Evolutionary conservation across 371 early-diverging fungal species (phyloP), one percentile per base, ranked within the genome.

Genomic region (Haplosporangium sp.): DNA sequence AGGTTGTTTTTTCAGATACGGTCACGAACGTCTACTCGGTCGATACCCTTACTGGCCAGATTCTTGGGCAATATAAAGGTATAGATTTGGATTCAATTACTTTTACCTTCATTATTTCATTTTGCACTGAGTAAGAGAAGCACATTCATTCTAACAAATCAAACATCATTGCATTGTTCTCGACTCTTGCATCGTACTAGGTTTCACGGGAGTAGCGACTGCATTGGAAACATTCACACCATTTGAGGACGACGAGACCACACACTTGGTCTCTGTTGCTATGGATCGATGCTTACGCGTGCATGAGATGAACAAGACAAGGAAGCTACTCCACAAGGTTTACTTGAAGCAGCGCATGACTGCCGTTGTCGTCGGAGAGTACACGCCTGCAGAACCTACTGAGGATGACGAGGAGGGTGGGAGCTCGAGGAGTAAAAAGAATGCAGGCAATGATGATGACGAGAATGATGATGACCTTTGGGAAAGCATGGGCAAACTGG

Each of bases 341-440:
- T 96, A 95, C 65, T 74, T 95, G 55, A 96, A 95, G 82, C 95
- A 95, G 74, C 83, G 93, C 9, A 83, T 95, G 60, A 90, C 90
- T 4, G 80, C 86, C 23, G 69, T 96, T 0, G 64, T 92, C 37
- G 89, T 91, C 61, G 95, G 94, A 62, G 86, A 89, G 60, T 83
- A 74, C 18, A 83, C 37, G 56, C 82, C 59, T 67, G 80, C 60
- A 55, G 70, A 61, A 62, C 76, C 53, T 38, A 69, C 42, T 55
- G 85, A 85, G 8, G 81, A 81, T 18, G 85, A 86, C 36, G 77
- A 81, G 29, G 69, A 74, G 3, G 65, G 58, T 2, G 55, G 21
- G 13, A 42, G 14, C 46, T 12, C 14, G 3, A 63, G 16, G n/a
- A 48, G 23, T 12, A 68, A 59, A 46, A 73, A 58, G 45, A 52